Evolutionary conservation across 2,329 filamentous ascomycete genomes (phyloP).

Genomic region (Incumbomyces delicatus): DNA sequence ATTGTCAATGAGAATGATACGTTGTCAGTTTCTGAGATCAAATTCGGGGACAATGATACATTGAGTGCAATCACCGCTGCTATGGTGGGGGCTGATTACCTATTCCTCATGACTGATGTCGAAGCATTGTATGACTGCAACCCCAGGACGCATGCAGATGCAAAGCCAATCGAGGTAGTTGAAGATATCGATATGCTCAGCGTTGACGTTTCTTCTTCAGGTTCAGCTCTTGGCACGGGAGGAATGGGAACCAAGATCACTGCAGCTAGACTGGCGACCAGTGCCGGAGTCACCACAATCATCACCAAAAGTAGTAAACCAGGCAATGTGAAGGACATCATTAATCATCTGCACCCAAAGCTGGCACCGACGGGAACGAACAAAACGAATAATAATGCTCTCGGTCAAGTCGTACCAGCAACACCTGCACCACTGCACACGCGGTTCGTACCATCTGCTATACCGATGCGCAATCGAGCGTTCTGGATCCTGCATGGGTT

Average conservation of each 20-base stretch:
- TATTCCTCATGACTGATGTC: conserved; percentile 98
- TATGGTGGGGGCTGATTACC: conserved; percentile 92
- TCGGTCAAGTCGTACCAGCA: conserved; percentile 16
- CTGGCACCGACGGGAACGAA: conserved; percentile 13
- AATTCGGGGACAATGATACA: conserved; percentile 98
- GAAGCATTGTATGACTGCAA: conserved; percentile 97
- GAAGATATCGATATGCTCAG: conserved; percentile 74
- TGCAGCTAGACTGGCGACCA: conserved; percentile 81
- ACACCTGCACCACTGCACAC: conserved; percentile 66
- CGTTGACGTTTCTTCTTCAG: conserved; percentile 83
- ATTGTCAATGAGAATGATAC: conserved; percentile 99
- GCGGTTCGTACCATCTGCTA: conserved; percentile 73
- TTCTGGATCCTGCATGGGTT: conserved; percentile 97
- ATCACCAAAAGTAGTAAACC: conserved; percentile 92
- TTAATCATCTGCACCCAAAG: conserved; percentile 63
- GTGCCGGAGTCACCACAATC: conserved; percentile 88
- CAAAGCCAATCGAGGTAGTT: conserved; percentile 82
- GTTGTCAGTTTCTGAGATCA: conserved; percentile 92
- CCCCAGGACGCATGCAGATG: conserved; percentile 73
- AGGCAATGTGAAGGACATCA: conserved; percentile 80
- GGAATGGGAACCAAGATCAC: conserved; percentile 98
- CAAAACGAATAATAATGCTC: conserved; percentile 25
- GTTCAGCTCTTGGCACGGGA: conserved; percentile 81
- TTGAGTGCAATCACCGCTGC: conserved; percentile 91
- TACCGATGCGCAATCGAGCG: conserved; percentile 82